These are phyloP conservation scores for Paecilomyces variotii DNA, from an alignment of 2,329 filamentous ascomycete species.

Conservation along the genomic window DNA sequence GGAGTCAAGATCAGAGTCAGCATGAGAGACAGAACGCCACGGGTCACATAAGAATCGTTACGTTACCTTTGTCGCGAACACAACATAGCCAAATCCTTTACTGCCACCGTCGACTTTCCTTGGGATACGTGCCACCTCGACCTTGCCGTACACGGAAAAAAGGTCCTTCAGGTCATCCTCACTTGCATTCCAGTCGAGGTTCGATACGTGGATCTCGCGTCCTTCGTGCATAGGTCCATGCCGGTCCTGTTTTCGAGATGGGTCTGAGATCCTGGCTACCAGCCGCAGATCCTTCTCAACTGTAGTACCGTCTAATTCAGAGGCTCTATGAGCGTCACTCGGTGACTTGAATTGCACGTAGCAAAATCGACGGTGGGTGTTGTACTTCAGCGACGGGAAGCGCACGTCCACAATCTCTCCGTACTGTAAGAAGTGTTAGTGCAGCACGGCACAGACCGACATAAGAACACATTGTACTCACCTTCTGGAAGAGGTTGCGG, in stretches of 20 bases:
- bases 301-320: slow-evolving; percentile 61
- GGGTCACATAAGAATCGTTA: background rate
- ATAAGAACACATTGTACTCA: slow-evolving; percentile 15
- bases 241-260: slow-evolving; percentile 66
- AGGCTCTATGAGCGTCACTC: slow-evolving; percentile 62
- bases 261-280: slow-evolving; percentile 76
- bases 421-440: slow-evolving; percentile 38
- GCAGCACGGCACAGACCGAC: background rate
- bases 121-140: slow-evolving; percentile 65
- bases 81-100: slow-evolving; percentile 73
- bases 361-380: slow-evolving; percentile 84
- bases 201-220: slow-evolving; percentile 72
- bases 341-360: slow-evolving; percentile 80
- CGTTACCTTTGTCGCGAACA: slow-evolving; percentile 57
- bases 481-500: slow-evolving; percentile 50
- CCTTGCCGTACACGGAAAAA: slow-evolving; percentile 67
- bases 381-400: slow-evolving; percentile 84
- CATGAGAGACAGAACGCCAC: background rate
- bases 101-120: slow-evolving; percentile 59
- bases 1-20: background rate
- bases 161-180: slow-evolving; percentile 63
- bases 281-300: slow-evolving; percentile 63
- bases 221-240: slow-evolving; percentile 77
- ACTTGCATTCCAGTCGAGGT: slow-evolving; percentile 53
- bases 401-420: slow-evolving; percentile 79